These are phyloP conservation scores for Chaetomium olivaceum DNA, from an alignment of 2,329 filamentous ascomycete genomes.

Conservation along the genomic window DNA sequence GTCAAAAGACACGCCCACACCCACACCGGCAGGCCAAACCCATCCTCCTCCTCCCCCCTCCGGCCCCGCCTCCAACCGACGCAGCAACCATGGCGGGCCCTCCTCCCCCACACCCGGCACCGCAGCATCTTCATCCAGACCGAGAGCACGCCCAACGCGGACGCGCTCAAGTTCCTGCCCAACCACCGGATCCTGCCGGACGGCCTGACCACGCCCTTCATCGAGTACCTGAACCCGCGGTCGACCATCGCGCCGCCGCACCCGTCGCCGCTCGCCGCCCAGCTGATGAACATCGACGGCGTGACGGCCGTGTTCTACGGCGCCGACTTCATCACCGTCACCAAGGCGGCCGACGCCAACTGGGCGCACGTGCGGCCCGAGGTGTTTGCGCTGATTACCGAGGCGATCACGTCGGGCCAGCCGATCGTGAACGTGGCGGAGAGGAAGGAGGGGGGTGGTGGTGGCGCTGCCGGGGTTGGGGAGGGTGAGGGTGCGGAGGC, in stretches of 20 bases:
- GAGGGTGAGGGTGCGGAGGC: constrained; percentile 48
- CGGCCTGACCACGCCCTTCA: constrained; percentile 69
- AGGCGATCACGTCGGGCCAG: constrained; percentile 82
- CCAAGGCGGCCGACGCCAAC: constrained; percentile 81
- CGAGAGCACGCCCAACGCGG: constrained; percentile 89
- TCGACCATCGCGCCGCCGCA: constrained; percentile 86
- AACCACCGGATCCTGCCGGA: constrained; percentile 84
- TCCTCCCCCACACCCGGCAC: constrained; percentile 31
- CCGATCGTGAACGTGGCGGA: constrained; percentile 68
- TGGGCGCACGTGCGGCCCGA: constrained; percentile 97
- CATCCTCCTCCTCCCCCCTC: constrained; percentile 32
- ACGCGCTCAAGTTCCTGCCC: constrained; percentile 94
- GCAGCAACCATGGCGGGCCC: constrained; percentile 12
- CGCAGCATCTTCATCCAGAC: constrained; percentile 98
- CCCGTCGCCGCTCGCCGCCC: constrained; percentile 85
- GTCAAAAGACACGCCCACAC: constrained; percentile 37
- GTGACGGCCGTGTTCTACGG: constrained; percentile 96
- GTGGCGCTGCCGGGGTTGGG: constrained; percentile 37
- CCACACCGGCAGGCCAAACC: constrained; percentile 29
- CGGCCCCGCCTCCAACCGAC: constrained; percentile 33
- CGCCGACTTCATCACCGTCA: constrained; percentile 93
- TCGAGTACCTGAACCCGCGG: constrained; percentile 89
- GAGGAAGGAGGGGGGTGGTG: constrained; percentile 45
- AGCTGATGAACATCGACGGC: constrained; percentile 90
- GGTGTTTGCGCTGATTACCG: constrained; percentile 91